Evolutionary conservation across 2,329 filamentous ascomycete genomes (phyloP), one percentile per base, ranked within the genome.

Genomic region (Trichoderma lentiforme): DNA sequence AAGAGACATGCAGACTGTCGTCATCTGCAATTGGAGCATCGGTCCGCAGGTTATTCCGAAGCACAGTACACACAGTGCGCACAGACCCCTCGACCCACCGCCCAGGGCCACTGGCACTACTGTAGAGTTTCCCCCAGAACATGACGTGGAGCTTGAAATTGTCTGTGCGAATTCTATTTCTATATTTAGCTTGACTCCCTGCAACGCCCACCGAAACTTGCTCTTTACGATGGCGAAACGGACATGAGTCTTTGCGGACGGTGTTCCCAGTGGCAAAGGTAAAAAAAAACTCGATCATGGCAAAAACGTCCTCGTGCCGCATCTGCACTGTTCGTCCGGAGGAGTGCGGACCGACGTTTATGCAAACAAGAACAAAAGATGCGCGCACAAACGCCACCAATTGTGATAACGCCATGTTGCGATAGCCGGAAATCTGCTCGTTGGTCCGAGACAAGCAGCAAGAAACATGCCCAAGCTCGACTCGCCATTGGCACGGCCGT

Each of bases 401-500:
- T 57, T 57, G 64, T 67, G 64, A 67, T 28, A 67, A n/a, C 11
- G 47, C 47, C 64, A 30, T 39, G 47, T 28, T 67, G 51, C 53
- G 64, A 67, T 43, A 30, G 64, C 51, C 51, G 32, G 34, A 21
- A 6, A 32, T 34, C 18, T 28, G 51, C 24, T 26, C 26, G 24
- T 34, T 58, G 64, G 60, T n/a, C 58, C 26, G 43, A 53, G 62
- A 53, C 43, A 53, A 15, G 24, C 15, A 32, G 26, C 24, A 43
- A n/a, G 39, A 43, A 18, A n/a, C 14, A 6, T 9, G 21, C 56
- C 30, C 26, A 58, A 24, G 36, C 24, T 1, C 65, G 65, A 11
- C 56, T 32, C 36, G 65, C 65, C 34, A 68, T 68, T 68, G 65
- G 65, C 56, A 68, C 36, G 8, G 8, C 15, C 21, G 65, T 68